Base-by-base conservation (phyloP, 2,329 filamentous ascomycete species). In the Gaeumannomyces tritici region DNA sequence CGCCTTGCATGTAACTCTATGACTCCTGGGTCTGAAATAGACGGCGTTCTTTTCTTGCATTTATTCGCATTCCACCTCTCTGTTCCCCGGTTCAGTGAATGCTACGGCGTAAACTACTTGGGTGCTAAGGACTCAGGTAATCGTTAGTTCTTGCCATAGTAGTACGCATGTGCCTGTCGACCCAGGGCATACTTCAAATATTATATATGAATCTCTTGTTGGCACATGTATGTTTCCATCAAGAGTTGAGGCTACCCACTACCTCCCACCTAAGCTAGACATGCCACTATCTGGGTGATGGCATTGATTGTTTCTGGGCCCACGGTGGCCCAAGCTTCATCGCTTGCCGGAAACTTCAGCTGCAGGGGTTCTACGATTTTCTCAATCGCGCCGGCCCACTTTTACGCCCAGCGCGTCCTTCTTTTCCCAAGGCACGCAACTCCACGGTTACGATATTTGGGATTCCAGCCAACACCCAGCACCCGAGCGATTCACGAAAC, bases 251-350 rank as follows among this genome's bases (percentile, higher is more conserved):
- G 29, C 29, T 29, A 29, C 4, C 4, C 7, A 31, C n/a, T n/a
- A n/a, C n/a, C n/a, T n/a, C n/a, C 11, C 11, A 31, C 11, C 7
- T 6, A 31, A 11, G 11, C 29, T 12, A 15, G 31, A 33, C 31
- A 12, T 33, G 31, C 11, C 13, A 33, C 31, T 12, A 11, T 33
- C 31, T 12, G 11, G 31, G 9, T 33, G 31, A 9, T 33, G 31
- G 9, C 7, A 8, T 8, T 12, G 7, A 33, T 11, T 13, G 2
- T 29, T 4, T 8, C 13, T 24, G 33, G 24, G 29, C 31, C 51
- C 59, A 62, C 15, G 56, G 24, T 66, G 67, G 67, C 66, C 67
- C 67, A 69, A 70, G 68, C 68, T 70, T 64, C 18, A 64, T 57
- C 66, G 66, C 66, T 60, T 62, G 66, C 66, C 61, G 55, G 64